phyloP scores from a whole-genome alignment of 345 rosid genomes.

The Toxicodendron radicans region DNA sequence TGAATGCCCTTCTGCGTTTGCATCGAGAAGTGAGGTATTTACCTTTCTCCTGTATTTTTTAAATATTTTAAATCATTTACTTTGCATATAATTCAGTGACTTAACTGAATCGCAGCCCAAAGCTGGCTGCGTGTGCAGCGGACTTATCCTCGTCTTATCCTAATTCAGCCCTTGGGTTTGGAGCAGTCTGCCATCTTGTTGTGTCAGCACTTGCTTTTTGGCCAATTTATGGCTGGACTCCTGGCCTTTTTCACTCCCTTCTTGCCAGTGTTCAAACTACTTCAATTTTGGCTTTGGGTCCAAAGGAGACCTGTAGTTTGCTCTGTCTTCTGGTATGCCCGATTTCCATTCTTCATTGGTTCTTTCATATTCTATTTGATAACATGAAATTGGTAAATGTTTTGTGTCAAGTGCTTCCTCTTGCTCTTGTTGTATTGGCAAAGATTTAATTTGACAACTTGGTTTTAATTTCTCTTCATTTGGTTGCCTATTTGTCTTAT shows the following conservation, averaged over 20 bases:
- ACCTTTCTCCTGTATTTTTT: constrained; percentile 17
- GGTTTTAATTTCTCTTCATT: constrained; percentile 6
- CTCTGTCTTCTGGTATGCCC: constrained; percentile 84
- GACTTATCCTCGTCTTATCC: constrained; percentile 88
- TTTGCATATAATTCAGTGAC: constrained; percentile 23
- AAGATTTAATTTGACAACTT: not conserved
- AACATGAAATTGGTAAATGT: constrained; percentile 6
- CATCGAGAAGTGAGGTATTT: constrained; percentile 92
- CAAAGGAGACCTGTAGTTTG: constrained; percentile 95
- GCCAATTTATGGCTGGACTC: constrained; percentile 95
- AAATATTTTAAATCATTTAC: not conserved
- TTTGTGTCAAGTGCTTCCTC: constrained; percentile 7
- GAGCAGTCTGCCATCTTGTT: constrained; percentile 89
- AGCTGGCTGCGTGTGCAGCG: constrained; percentile 93
- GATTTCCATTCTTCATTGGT: constrained; percentile 18
- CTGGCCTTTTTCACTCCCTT: constrained; percentile 88
- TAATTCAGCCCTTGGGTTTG: constrained; percentile 87
- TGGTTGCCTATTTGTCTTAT: constrained; percentile 2
- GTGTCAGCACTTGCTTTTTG: constrained; percentile 93
- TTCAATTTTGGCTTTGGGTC: constrained; percentile 78
- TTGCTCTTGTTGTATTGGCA: not conserved
- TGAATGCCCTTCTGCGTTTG: constrained; percentile 82
- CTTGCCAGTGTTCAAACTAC: constrained; percentile 71
- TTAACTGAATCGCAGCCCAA: constrained; percentile 70
- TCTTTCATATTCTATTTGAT: constrained; percentile 9